phyloP scores from a whole-genome alignment of 495 filamentous ascomycete species.

The Friedmanniomyces endolithicus region DNA sequence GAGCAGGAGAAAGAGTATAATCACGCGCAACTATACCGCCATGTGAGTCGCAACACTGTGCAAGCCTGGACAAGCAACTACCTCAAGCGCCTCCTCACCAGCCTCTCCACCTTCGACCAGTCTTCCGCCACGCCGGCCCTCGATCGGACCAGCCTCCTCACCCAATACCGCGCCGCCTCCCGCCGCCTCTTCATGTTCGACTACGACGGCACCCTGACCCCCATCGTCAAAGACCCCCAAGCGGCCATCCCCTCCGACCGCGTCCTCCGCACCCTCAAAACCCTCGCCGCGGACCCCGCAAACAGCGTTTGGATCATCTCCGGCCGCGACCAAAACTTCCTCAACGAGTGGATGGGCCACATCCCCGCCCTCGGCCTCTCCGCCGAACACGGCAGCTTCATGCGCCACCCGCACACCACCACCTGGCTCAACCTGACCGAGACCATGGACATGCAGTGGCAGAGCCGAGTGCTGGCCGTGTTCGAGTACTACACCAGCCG shows the following conservation, averaged over 20 bases:
- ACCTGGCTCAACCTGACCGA: conserved; percentile 82
- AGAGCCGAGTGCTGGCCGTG: conserved; percentile 60
- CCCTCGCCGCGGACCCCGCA: conserved; percentile 59
- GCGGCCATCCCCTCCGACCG: conserved; percentile 76
- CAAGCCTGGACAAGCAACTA: conserved; percentile 70
- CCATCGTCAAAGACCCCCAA: conserved; percentile 80
- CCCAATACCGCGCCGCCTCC: conserved; percentile 55
- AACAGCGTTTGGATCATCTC: conserved; percentile 98
- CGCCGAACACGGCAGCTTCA: conserved; percentile 92
- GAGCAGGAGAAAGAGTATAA: conserved; percentile 44
- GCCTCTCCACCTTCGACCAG: conserved; percentile 62
- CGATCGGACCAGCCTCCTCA: conserved; percentile 55
- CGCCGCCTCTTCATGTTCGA: conserved; percentile 93
- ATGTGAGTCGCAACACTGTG: conserved; percentile 72
- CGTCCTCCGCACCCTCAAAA: conserved; percentile 64
- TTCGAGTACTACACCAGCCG: conserved; percentile 77
- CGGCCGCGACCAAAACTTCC: conserved; percentile 78
- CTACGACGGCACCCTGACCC: conserved; percentile 96
- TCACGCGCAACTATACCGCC: conserved; percentile 57
- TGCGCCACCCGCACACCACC: conserved; percentile 56
- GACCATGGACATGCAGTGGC: conserved; percentile 77
- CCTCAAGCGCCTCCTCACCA: conserved; percentile 59
- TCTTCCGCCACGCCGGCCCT: conserved; percentile 67
- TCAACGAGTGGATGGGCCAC: conserved; percentile 76
- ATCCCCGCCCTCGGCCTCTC: conserved; percentile 75